Percentiles rank a stretch among this genome's conserved stretches.
These are phyloP conservation scores for Pterocarpus santalinus DNA, from an alignment of 306 rosid species.

Conservation along the genomic window DNA sequence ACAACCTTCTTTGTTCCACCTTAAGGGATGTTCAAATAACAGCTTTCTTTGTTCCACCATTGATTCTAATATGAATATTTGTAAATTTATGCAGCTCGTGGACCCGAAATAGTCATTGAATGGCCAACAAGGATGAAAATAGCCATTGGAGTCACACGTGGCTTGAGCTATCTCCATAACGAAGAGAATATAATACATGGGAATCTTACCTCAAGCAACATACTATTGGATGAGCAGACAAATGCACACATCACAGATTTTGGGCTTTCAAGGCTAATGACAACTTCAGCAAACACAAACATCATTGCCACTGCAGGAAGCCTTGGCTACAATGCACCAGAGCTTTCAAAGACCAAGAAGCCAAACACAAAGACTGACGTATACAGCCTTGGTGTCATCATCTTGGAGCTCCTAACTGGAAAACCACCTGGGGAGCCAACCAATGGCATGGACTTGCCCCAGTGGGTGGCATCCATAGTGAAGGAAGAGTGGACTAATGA, in stretches of 20 bases:
- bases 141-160: constrained; percentile 71
- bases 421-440: constrained; percentile 85
- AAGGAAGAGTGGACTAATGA: constrained; percentile 92
- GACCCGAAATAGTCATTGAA: constrained; percentile 70
- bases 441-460: constrained; percentile 87
- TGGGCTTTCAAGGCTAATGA: constrained; percentile 86
- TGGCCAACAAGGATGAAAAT: constrained; percentile 93
- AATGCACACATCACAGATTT: constrained; percentile 80
- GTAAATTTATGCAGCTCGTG: constrained; percentile 68
- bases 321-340: constrained; percentile 90
- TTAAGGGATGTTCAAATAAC: too few species aligned
- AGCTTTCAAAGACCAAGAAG: constrained; percentile 83
- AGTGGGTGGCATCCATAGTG: constrained; percentile 92
- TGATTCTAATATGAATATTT: constrained; percentile 22
- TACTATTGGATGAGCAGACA: constrained; percentile 73
- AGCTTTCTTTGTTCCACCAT: background rate
- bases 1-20: too few species aligned
- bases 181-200: constrained; percentile 78
- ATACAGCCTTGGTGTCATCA: constrained; percentile 85
- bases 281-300: constrained; percentile 77
- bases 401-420: constrained; percentile 85
- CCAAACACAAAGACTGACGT: constrained; percentile 54
- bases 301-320: constrained; percentile 89
- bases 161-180: constrained; percentile 66
- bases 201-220: constrained; percentile 81